These are phyloP conservation scores for Fraxinus quadrangulata DNA, from an alignment of 257 asterid genomes.

Conservation along the genomic window DNA sequence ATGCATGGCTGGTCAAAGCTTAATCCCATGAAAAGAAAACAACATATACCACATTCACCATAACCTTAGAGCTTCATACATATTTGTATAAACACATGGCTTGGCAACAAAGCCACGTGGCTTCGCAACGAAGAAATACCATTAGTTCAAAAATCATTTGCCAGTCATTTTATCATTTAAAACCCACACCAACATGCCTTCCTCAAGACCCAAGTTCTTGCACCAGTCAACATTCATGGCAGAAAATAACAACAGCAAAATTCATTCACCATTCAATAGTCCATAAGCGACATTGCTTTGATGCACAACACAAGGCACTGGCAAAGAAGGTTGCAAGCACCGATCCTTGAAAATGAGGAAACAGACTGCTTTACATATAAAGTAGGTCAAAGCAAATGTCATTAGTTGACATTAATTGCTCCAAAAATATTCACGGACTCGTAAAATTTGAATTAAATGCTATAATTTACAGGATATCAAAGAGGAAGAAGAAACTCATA, in stretches of 20 bases:
- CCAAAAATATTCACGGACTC: background rate
- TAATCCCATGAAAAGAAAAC: slow-evolving; percentile 24
- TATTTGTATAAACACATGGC: slow-evolving; percentile 26
- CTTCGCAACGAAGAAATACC: slow-evolving; percentile 5
- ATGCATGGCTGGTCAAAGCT: slow-evolving; percentile 22
- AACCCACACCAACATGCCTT: slow-evolving; percentile 49
- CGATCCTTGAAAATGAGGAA: slow-evolving; percentile 14
- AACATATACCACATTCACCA: slow-evolving; percentile 20
- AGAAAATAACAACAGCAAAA: slow-evolving; percentile 76
- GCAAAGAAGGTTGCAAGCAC: slow-evolving; percentile 30
- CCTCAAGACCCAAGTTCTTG: slow-evolving; percentile 78
- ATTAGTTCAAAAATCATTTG: slow-evolving; percentile 22
- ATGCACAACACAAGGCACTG: slow-evolving; percentile 32
- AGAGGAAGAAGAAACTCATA: background rate
- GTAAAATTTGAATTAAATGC: background rate
- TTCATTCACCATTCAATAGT: slow-evolving; percentile 53
- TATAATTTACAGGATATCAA: background rate
- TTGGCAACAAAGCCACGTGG: slow-evolving; percentile 18
- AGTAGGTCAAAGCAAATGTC: slow-evolving; percentile 11
- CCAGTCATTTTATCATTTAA: slow-evolving; percentile 37
- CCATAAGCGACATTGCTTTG: slow-evolving; percentile 34
- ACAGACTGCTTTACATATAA: slow-evolving; percentile 17
- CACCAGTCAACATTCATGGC: slow-evolving; percentile 79
- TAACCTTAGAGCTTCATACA: slow-evolving; percentile 29
- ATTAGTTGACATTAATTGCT: background rate